Conservation (phyloP, 2,329 filamentous ascomycete species). For the Aspergillus niger region DNA sequence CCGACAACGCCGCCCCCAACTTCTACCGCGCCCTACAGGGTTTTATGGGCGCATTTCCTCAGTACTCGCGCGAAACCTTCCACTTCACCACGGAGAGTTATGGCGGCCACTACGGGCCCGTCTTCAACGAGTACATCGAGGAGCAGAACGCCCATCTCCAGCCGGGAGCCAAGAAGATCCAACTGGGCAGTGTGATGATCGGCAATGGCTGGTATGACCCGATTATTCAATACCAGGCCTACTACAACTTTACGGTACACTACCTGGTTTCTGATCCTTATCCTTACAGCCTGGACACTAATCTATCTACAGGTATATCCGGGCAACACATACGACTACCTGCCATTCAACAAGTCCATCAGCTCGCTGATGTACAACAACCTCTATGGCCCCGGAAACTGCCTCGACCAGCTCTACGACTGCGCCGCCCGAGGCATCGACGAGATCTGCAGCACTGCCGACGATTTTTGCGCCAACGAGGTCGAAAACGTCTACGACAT, state of each 20-base stretch:
- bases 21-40: constrained; percentile 12
- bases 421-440: constrained; percentile 9
- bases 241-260: constrained; percentile 6
- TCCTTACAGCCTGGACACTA: not conserved
- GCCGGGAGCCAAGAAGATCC: constrained; percentile 8
- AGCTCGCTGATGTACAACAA: constrained; percentile 12
- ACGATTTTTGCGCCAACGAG: constrained; percentile 5
- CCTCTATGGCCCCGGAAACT: constrained; percentile 10
- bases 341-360: constrained; percentile 8
- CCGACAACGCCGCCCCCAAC: constrained; percentile 11
- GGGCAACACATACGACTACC: constrained; percentile 13
- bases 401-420: constrained; percentile 9
- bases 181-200: constrained; percentile 9
- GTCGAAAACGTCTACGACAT: constrained; percentile 7
- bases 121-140: constrained; percentile 14
- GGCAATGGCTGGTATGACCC: constrained; percentile 9
- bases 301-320: not conserved
- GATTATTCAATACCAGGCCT: constrained; percentile 7
- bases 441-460: constrained; percentile 6
- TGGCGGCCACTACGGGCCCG: constrained; percentile 8
- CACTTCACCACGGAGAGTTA: constrained; percentile 14
- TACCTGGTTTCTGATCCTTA: too few relatives aligned
- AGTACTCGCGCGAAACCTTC: constrained; percentile 10
- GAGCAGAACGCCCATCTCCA: constrained; percentile 10
- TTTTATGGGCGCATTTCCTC: constrained; percentile 13